Conservation (phyloP, 768 basidiomycete genomes). For the Cystobasidium ongulense region DNA sequence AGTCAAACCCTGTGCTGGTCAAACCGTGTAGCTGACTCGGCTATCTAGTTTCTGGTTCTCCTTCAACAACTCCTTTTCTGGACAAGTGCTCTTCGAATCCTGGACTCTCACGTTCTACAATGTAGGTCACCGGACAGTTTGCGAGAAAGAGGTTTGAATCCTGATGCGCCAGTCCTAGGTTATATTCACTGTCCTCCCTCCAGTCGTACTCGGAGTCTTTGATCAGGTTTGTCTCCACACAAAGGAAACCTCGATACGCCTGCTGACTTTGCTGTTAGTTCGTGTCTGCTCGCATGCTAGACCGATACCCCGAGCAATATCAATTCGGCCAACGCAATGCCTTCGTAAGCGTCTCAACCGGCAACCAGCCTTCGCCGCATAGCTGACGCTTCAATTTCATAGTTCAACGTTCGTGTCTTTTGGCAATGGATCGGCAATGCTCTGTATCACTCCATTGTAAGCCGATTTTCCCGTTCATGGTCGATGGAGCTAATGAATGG, state of each 20-base stretch:
- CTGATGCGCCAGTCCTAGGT: slow-evolving; percentile 52
- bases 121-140: not conserved
- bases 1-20: not conserved
- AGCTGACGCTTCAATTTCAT: not conserved
- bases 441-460: slow-evolving; percentile 75
- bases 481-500: slow-evolving; percentile 9
- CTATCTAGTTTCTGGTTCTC: slow-evolving; percentile 62
- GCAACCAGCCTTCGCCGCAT: not conserved
- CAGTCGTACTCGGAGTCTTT: slow-evolving; percentile 93
- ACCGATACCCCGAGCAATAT: slow-evolving; percentile 94
- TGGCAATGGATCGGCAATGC: slow-evolving; percentile 89
- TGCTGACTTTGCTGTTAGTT: slow-evolving; percentile 48
- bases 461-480: slow-evolving; percentile 41
- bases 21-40: not conserved
- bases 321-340: slow-evolving; percentile 85
- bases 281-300: slow-evolving; percentile 89
- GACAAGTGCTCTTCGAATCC: slow-evolving; percentile 95
- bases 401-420: slow-evolving; percentile 75
- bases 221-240: slow-evolving; percentile 55
- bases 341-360: slow-evolving; percentile 53
- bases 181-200: slow-evolving; percentile 88
- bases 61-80: slow-evolving; percentile 98
- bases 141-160: not conserved
- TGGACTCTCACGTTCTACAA: slow-evolving; percentile 92
- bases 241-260: not conserved